A percentile compares a stretch with the other conserved stretches of the same genome.
phyloP scores from a whole-genome alignment of 768 basidiomycete genomes.

The Amanita exitialis region DNA sequence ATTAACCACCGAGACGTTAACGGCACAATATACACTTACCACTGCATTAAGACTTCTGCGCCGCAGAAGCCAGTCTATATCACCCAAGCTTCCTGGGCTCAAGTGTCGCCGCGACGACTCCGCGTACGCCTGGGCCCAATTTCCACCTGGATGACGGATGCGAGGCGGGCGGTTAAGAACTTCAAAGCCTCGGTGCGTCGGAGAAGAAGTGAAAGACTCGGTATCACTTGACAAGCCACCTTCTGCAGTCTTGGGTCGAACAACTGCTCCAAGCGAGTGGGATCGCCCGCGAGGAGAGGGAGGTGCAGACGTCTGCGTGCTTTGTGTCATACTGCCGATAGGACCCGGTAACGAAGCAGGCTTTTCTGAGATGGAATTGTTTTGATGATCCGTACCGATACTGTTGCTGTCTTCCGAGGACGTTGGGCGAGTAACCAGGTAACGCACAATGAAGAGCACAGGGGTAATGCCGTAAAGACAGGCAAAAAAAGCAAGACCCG shows the following conservation, averaged over 20 bases:
- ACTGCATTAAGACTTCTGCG: conserved; percentile 62
- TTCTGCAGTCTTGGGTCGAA: conserved; percentile 31
- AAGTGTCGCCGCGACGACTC: conserved; percentile 9
- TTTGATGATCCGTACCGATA: conserved; percentile 10
- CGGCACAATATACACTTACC: conserved; percentile 31
- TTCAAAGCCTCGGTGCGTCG: conserved; percentile 34
- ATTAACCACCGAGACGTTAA: conserved; percentile 2
- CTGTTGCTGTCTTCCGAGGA: conserved; percentile 7
- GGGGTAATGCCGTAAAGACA: conserved; percentile 46
- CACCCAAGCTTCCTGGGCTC: conserved; percentile 47
- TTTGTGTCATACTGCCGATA: conserved; percentile 24
- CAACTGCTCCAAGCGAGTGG: conserved; percentile 36
- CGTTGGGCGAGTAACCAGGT: conserved; percentile 5
- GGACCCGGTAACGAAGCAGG: conserved; percentile 17
- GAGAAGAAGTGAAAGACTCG: conserved; percentile 34
- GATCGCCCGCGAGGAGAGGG: conserved; percentile 33
- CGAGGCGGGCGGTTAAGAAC: conserved; percentile 39
- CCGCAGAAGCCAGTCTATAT: conserved; percentile 72
- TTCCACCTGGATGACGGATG: conserved; percentile 21
- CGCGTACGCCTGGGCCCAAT: conserved; percentile 16
- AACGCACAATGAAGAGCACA: conserved; percentile 24
- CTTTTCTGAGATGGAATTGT: conserved; percentile 21
- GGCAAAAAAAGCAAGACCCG: conserved; percentile 55
- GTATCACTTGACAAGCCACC: conserved; percentile 34
- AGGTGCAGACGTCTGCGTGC: conserved; percentile 30